Conservation (phyloP, 176 grass and related monocot genomes). For the Tillandsia fasciculata region DNA sequence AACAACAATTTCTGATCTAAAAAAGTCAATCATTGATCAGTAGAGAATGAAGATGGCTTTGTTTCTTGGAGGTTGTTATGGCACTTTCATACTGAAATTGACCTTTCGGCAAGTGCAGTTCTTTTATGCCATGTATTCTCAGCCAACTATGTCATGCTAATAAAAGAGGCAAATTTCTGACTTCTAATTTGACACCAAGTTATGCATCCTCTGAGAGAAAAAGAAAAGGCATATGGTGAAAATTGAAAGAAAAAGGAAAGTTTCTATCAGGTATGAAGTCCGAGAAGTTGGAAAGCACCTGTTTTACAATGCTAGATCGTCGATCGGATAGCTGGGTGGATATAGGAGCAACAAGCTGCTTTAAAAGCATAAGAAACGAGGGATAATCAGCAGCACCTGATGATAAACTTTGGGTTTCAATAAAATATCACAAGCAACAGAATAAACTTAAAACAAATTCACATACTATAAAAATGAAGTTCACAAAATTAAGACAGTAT, state of each 20-base stretch:
- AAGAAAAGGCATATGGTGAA: not conserved
- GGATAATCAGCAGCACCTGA: slow-evolving; percentile 80
- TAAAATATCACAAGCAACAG: slow-evolving; percentile 17
- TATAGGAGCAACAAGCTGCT: slow-evolving; percentile 73
- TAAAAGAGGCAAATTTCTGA: not conserved
- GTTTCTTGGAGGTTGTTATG: not conserved
- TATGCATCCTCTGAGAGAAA: not conserved
- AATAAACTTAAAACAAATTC: slow-evolving; percentile 13
- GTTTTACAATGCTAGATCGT: slow-evolving; percentile 96
- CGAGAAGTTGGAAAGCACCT: slow-evolving; percentile 32
- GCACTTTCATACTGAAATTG: not conserved
- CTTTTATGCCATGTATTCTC: not conserved
- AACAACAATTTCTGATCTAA: too few relatives aligned
- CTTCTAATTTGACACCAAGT: too few relatives aligned
- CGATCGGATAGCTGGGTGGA: slow-evolving; percentile 87
- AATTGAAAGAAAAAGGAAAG: not conserved
- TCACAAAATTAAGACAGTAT: not conserved
- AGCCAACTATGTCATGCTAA: not conserved
- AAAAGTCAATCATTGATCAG: too few relatives aligned
- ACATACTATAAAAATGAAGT: not conserved
- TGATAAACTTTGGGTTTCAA: slow-evolving; percentile 21
- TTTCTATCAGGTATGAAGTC: slow-evolving; percentile 13
- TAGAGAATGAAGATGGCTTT: not conserved
- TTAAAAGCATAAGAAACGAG: slow-evolving; percentile 72
- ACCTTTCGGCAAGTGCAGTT: not conserved